Evolutionary conservation across 2,329 filamentous ascomycete species (phyloP), one percentile per base, ranked within the genome.

Genomic region (Chrysoporthe deuterocubensis): DNA sequence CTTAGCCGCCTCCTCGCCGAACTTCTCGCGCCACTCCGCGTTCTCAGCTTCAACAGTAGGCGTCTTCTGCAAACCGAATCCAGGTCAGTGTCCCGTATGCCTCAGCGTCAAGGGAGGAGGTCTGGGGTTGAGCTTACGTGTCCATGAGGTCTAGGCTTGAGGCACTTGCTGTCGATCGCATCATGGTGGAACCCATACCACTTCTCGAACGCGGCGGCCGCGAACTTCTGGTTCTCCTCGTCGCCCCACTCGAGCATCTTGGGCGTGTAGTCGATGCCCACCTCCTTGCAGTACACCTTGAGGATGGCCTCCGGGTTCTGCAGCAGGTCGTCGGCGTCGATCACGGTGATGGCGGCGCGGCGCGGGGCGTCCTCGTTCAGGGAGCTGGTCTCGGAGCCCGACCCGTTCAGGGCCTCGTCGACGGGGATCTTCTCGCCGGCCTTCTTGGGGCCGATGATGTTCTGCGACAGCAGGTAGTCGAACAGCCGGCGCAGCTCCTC

Each of bases 151-250:
- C 92, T 85, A 1, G 92, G 88, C 76, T 90, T 90, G 74, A 99
- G 82, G 70, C 89, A 89, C 48, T 85, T 90, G 76, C 92, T 97
- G 72, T 92, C 84, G 73, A 98, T 92, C 16, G 94, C 96, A 82
- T 98, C 96, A 73, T 98, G 92, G 78, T 98, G 96, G 82, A 97
- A 98, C 13, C 96, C 96, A 73, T 90, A 92, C 96, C 96, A 98
- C 83, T 99, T 98, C 81, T 94, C 93, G 81, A 98, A 98, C 21
- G 89, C 90, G 71, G 88, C 85, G 72, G 86, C 84, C 3, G 94
- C 95, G 70, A 87, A 82, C 63, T 81, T 73, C 73, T 93, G 89
- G 73, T 91, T 90, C 71, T 92, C 90, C 64, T 90, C 89, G 40
- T 90, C 89, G 70, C 92, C 87, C 96, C 96, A 98, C 68, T 86